Conservation (phyloP, 192 early-diverging fungal species). For the Gaertneriomyces sp. region DNA sequence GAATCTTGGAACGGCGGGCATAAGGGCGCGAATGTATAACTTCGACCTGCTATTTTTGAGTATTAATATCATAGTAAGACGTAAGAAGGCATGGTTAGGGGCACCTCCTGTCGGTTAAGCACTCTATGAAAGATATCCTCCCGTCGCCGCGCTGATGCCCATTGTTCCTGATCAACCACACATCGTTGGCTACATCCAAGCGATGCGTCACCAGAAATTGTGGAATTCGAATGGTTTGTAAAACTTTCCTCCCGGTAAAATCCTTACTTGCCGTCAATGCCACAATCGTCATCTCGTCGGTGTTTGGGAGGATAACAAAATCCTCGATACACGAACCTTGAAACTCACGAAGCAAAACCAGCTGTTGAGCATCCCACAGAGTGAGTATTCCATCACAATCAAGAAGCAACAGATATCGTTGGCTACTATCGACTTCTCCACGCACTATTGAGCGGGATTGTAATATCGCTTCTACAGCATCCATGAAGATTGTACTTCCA, state of each 20-base stretch:
- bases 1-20: slow-evolving; percentile 27
- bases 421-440: slow-evolving; percentile 19
- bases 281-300: slow-evolving; percentile 9
- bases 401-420: slow-evolving; percentile 22
- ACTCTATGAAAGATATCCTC: not conserved
- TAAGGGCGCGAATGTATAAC: slow-evolving; percentile 22
- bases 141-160: not conserved
- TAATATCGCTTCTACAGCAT: slow-evolving; percentile 15
- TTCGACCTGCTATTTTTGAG: slow-evolving; percentile 7
- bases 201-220: slow-evolving; percentile 19
- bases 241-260: not conserved
- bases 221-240: slow-evolving; percentile 21
- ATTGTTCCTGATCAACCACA: slow-evolving; percentile 12
- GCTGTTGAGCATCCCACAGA: slow-evolving; percentile 36
- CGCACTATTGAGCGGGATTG: slow-evolving; percentile 13
- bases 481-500: slow-evolving; percentile 12
- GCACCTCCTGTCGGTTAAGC: not conserved
- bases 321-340: not conserved
- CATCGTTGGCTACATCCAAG: slow-evolving; percentile 14
- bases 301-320: slow-evolving; percentile 6
- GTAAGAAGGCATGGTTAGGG: not conserved
- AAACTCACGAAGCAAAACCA: not conserved
- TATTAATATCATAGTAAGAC: not conserved
- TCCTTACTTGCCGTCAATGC: not conserved
- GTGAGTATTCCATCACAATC: slow-evolving; percentile 24